phyloP scores from a whole-genome alignment of 176 grass and related monocot genomes.

The Avena insularis region DNA sequence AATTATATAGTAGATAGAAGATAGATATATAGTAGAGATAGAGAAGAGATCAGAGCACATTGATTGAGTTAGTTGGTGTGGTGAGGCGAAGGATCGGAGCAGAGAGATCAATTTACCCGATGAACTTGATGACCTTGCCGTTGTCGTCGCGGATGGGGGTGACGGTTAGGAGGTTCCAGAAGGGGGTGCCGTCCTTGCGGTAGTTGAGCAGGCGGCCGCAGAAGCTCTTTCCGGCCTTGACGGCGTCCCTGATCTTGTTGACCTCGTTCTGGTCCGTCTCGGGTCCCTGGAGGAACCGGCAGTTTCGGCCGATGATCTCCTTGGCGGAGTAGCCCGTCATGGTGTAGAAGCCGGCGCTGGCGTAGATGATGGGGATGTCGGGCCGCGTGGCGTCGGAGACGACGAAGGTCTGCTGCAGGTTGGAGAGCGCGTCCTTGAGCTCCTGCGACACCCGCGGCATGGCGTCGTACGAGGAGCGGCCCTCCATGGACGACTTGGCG shows the following conservation, averaged over 20 bases:
- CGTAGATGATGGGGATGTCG: slow-evolving; percentile 86
- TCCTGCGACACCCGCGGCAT: slow-evolving; percentile 89
- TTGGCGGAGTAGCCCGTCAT: slow-evolving; percentile 81
- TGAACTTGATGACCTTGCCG: slow-evolving; percentile 95
- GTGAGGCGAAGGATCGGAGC: neutral
- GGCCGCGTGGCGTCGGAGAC: slow-evolving; percentile 95
- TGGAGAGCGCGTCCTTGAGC: slow-evolving; percentile 80
- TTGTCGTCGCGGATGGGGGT: slow-evolving; percentile 79
- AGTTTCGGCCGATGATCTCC: slow-evolving; percentile 86
- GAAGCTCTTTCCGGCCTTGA: slow-evolving; percentile 71
- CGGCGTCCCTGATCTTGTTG: slow-evolving; percentile 78
- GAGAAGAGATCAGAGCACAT: neutral
- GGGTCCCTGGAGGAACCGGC: slow-evolving; percentile 90
- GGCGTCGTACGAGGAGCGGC: slow-evolving; percentile 34
- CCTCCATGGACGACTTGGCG: slow-evolving; percentile 42
- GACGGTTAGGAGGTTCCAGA: slow-evolving; percentile 97
- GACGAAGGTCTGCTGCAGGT: slow-evolving; percentile 93
- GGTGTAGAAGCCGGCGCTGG: slow-evolving; percentile 86
- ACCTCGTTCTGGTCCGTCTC: slow-evolving; percentile 78
- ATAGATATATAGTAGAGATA: too few relatives aligned
- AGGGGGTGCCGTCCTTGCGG: slow-evolving; percentile 83
- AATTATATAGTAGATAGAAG: too few relatives aligned
- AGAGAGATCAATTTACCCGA: slow-evolving; percentile 53
- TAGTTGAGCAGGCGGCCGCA: slow-evolving; percentile 93
- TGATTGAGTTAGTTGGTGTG: neutral